These are phyloP conservation scores for Emericellopsis atlantica DNA, from an alignment of 2,329 filamentous ascomycete species.

Conservation along the genomic window DNA sequence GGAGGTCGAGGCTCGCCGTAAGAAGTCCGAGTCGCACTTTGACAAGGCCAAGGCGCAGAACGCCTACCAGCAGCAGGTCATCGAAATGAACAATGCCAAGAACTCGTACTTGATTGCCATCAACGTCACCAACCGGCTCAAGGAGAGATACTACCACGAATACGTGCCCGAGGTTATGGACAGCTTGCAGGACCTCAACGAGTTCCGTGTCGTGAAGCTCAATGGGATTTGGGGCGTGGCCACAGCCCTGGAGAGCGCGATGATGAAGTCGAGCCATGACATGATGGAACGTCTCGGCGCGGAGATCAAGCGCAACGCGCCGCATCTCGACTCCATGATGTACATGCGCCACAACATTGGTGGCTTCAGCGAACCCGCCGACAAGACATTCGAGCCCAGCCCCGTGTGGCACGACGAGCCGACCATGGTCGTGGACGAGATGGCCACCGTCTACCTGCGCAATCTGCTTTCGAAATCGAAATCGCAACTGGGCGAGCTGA, in stretches of 20 bases:
- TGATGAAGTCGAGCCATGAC: conserved; percentile 60
- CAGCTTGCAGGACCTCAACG: conserved; percentile 84
- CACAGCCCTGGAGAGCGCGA: conserved; percentile 65
- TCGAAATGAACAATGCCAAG: conserved; percentile 96
- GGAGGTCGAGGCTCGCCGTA: conserved; percentile 86
- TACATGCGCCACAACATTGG: conserved; percentile 86
- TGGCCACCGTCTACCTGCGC: conserved; percentile 78
- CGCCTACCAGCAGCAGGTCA: conserved; percentile 81
- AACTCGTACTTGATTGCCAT: conserved; percentile 96
- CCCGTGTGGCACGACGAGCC: conserved; percentile 96
- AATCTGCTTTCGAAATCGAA: conserved; percentile 92
- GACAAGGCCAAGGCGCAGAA: conserved; percentile 88
- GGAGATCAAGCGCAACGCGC: conserved; percentile 81
- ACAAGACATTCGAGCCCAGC: conserved; percentile 84
- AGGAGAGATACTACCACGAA: conserved; percentile 94
- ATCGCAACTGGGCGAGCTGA: conserved; percentile 64
- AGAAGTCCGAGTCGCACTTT: conserved; percentile 89
- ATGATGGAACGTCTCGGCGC: conserved; percentile 60
- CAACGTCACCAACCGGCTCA: conserved; percentile 94
- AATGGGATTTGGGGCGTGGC: conserved; percentile 80
- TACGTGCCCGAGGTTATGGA: conserved; percentile 91
- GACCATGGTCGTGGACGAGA: conserved; percentile 72
- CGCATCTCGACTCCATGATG: conserved; percentile 92
- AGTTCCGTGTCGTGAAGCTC: conserved; percentile 73
- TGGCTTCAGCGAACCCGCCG: conserved; percentile 68